Base-by-base conservation (phyloP, 202 grass and related monocot genomes). In the Zizania palustris region DNA sequence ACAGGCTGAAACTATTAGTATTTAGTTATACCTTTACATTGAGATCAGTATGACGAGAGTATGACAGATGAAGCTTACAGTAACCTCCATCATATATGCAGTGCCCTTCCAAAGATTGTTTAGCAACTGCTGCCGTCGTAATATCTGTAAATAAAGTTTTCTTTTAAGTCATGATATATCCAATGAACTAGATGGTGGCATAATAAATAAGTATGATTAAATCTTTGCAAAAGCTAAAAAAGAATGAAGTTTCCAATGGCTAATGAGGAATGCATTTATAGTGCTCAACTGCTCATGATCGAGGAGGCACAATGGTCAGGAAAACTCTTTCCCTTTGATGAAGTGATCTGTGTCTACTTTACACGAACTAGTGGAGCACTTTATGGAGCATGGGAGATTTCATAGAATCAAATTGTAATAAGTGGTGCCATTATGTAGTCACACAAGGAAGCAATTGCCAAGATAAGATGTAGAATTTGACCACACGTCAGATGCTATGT, bases 1-100 rank as follows among this genome's bases (percentile, higher is more conserved):
- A 85, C 36, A 71, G 74, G 82, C 85, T 72, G 71, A 88, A 86
- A 90, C 75, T 87, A 79, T 65, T 83, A n/a, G n/a, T n/a, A n/a
- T n/a, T n/a, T n/a, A 83, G 76, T 78, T 90, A 86, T 99, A 99
- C 96, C 96, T 99, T 99, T 81, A 95, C 91, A 89, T 90, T 92
- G 75, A 99, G 96, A 95, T 99, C 91, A 90, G 96, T 95, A 95
- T 99, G 96, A 95, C 87, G 92, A 99, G 96, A 99, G 89, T 99
- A 99, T 93, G 96, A 90, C 92, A 95, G 91, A 88, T 99, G 96
- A 93, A 99, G 96, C 96, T 99, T 99, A 99, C 96, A 99, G 78
- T 92, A 99, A 85, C 96, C 91, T 83, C 96, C 96, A 80, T 88
- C 87, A 92, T 98, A 98, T 69, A 98, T 98, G 89, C 96, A 95